phyloP scores from a whole-genome alignment of 1,284 basidiomycete species.

The Polyporus tsugae region DNA sequence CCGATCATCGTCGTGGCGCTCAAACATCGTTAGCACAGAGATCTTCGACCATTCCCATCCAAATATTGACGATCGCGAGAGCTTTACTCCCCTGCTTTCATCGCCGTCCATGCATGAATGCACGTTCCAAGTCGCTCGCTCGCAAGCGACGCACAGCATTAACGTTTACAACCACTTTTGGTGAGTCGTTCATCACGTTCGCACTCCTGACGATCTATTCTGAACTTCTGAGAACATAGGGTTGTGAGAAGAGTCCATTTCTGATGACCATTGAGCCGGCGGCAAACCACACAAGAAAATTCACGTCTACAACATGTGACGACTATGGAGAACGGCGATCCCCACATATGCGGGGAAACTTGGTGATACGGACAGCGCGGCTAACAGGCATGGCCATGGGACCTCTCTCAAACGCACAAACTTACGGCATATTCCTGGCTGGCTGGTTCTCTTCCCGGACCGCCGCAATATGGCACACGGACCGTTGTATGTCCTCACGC shows the following conservation, averaged over 20 bases:
- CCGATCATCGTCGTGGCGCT: no score
- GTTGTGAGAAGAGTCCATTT: slow-evolving; percentile 16
- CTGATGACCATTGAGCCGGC: slow-evolving; percentile 21
- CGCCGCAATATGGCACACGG: slow-evolving; percentile 24
- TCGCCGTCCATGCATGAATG: neutral
- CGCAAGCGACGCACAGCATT: neutral
- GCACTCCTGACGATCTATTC: neutral
- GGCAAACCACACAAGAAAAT: slow-evolving; percentile 12
- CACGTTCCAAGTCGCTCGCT: neutral
- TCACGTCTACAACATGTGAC: slow-evolving; percentile 22
- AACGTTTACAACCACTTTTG: neutral
- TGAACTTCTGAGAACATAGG: neutral
- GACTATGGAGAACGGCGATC: slow-evolving; percentile 15
- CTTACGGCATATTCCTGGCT: slow-evolving; percentile 13
- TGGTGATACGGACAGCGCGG: slow-evolving; percentile 23
- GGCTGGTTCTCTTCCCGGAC: slow-evolving; percentile 20
- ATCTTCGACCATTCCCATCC: no score
- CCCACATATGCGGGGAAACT: neutral
- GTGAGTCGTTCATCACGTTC: neutral
- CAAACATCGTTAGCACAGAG: no score
- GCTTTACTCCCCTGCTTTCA: no score
- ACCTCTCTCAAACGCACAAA: slow-evolving; percentile 10
- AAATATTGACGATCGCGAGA: neutral
- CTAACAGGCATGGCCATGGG: slow-evolving; percentile 18
- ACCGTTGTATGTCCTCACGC: slow-evolving; percentile 21